Evolutionary conservation across 2,329 filamentous ascomycete species (phyloP).

Genomic region (Exophiala aquamarina): DNA sequence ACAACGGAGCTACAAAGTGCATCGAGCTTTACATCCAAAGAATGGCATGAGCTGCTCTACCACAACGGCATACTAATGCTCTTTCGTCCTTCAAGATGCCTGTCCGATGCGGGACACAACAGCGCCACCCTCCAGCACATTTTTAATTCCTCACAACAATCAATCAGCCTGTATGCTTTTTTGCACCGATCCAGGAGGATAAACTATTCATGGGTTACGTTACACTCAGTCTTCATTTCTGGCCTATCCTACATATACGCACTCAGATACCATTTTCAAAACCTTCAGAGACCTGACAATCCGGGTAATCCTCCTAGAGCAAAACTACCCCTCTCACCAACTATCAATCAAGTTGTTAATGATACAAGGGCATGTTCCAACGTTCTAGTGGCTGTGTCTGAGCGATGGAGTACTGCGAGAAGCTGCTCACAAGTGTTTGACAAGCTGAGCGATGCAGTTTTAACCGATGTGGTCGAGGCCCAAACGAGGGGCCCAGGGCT

Average conservation of each 20-base stretch:
- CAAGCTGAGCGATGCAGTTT: constrained; percentile 43
- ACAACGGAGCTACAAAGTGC: constrained; percentile 33
- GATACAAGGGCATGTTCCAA: constrained; percentile 47
- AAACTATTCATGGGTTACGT: constrained; percentile 50
- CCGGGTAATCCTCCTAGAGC: neutral
- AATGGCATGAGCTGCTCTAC: constrained; percentile 46
- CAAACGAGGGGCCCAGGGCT: no score
- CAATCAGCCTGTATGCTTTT: constrained; percentile 45
- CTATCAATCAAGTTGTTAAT: constrained; percentile 44
- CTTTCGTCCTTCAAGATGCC: constrained; percentile 41
- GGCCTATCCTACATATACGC: constrained; percentile 48
- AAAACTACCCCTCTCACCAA: constrained; percentile 35
- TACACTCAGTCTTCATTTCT: constrained; percentile 51
- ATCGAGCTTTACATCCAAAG: constrained; percentile 42
- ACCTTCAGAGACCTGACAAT: constrained; percentile 20
- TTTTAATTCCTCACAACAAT: constrained; percentile 40
- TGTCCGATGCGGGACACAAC: constrained; percentile 30
- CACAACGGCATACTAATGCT: constrained; percentile 46
- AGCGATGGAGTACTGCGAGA: constrained; percentile 42
- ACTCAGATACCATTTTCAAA: constrained; percentile 41
- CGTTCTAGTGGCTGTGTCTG: constrained; percentile 45
- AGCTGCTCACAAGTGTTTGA: constrained; percentile 46
- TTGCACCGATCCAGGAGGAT: constrained; percentile 47
- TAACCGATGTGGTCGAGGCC: constrained; percentile 40
- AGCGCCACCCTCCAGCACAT: constrained; percentile 36